Evolutionary conservation across 2,329 filamentous ascomycete species (phyloP), one percentile per base, ranked within the genome.

Genomic region (Botrytis byssoidea): DNA sequence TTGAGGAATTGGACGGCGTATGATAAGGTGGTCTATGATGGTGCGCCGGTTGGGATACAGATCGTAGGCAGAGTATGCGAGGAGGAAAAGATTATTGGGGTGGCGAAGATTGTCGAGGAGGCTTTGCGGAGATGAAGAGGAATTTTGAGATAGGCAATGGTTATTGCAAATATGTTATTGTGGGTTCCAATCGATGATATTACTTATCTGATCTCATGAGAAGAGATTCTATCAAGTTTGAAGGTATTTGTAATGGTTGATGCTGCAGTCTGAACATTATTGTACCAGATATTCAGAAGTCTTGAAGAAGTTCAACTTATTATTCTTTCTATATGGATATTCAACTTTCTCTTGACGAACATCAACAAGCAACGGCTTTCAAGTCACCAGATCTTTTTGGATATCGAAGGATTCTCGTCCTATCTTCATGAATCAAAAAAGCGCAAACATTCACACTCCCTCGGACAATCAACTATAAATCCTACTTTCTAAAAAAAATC

Each of bases 41-140:
- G 82, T 0, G 81, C 87, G 69, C 87, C 87, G 0, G 83, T 90
- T 12, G 85, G 85, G 3, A 74, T 90, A 46, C 87, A 90, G 79
- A 82, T 89, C 35, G 82, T 88, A 20, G 85, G 85, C 9, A 82
- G 83, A 37, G 85, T 83, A 71, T 81, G 88, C 25, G 84, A 89
- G 64, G 88, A 90, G 74, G 88, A 90, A 78, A 88, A 84, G 78
- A 82, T 88, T 0, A 77, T 89, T 20, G 86, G 83, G 14, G 59
- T 80, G 10, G 77, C 78, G 5, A 76, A 78, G 70, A 73, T 78
- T 22, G 55, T 80, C 7, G 76, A 77, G 10, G 72, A 78, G 74
- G 77, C 74, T 65, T 70, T 80, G 63, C 4, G n/a, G 6, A 22
- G 0, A 44, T 35, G 48, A 29, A 32, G 14, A 18, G 40, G 18